Percentiles rank a stretch among this genome's conserved stretches.
Evolutionary conservation across 2,329 filamentous ascomycete genomes (phyloP).

Genomic region (Trichoderma semiorbis): DNA sequence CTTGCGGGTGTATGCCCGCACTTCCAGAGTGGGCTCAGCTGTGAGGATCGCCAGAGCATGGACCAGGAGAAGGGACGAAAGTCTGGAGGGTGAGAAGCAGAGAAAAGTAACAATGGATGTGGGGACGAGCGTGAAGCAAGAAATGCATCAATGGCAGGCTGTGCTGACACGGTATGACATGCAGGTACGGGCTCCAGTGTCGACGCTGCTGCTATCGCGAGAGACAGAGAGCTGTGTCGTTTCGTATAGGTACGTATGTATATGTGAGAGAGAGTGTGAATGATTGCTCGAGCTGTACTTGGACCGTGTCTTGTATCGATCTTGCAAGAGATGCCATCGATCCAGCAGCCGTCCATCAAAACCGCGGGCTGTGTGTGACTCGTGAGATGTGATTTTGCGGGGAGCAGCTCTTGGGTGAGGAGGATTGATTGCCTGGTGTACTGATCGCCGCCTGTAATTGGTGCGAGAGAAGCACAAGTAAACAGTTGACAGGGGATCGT

Average conservation of each 20-base stretch:
- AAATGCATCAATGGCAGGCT: background rate
- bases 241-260: no score
- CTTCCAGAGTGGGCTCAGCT: background rate
- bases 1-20: background rate
- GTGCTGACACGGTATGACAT: conserved; percentile 2
- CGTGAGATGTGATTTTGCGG: background rate
- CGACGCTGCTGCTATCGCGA: background rate
- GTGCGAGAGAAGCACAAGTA: background rate
- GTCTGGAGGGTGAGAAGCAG: background rate
- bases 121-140: background rate
- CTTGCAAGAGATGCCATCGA: background rate
- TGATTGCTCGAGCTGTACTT: background rate
- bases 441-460: background rate
- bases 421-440: background rate
- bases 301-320: no score
- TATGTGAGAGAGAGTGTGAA: background rate
- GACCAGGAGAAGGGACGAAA: background rate
- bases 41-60: background rate
- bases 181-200: background rate
- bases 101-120: background rate
- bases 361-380: background rate
- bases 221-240: background rate
- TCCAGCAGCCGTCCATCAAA: background rate
- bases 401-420: background rate
- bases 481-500: background rate